These are phyloP conservation scores for Elaeagnus macrophylla DNA, from an alignment of 306 rosid genomes.

Conservation along the genomic window DNA sequence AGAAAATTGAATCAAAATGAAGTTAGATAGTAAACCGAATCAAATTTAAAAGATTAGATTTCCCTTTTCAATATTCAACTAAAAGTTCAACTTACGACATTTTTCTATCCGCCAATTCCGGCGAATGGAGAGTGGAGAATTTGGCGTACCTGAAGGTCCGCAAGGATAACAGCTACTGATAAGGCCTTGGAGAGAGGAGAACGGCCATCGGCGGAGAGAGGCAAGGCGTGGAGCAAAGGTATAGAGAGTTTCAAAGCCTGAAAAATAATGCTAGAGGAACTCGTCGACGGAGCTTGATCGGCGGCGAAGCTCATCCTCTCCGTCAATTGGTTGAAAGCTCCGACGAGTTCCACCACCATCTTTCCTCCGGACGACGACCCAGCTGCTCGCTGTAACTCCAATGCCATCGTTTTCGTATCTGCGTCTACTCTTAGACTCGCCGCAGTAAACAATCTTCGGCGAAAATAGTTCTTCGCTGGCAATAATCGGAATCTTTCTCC, in stretches of 20 bases:
- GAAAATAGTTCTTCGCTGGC: not conserved
- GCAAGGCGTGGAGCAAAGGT: conserved; percentile 50
- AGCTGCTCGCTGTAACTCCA: conserved; percentile 26
- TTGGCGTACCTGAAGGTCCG: conserved; percentile 55
- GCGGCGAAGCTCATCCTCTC: conserved; percentile 43
- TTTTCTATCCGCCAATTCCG: too few relatives aligned
- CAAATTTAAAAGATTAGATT: too few relatives aligned
- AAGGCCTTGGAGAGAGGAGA: conserved; percentile 71
- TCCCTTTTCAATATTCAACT: too few relatives aligned
- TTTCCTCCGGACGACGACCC: conserved; percentile 41
- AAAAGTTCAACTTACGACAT: too few relatives aligned
- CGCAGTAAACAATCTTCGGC: not conserved
- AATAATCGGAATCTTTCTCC: too few relatives aligned
- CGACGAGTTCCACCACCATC: conserved; percentile 85
- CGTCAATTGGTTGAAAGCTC: conserved; percentile 71
- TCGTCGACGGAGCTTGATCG: conserved; percentile 37
- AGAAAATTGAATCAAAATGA: too few relatives aligned
- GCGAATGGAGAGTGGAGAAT: too few relatives aligned
- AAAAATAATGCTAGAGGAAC: conserved; percentile 62
- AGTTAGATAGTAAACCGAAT: too few relatives aligned
- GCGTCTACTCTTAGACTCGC: not conserved
- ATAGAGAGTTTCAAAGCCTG: conserved; percentile 72
- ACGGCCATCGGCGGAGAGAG: conserved; percentile 62
- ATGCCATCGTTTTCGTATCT: not conserved
- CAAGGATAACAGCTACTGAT: conserved; percentile 67